phyloP scores from a whole-genome alignment of 2,329 filamentous ascomycete genomes.

The Pyricularia grisea region DNA sequence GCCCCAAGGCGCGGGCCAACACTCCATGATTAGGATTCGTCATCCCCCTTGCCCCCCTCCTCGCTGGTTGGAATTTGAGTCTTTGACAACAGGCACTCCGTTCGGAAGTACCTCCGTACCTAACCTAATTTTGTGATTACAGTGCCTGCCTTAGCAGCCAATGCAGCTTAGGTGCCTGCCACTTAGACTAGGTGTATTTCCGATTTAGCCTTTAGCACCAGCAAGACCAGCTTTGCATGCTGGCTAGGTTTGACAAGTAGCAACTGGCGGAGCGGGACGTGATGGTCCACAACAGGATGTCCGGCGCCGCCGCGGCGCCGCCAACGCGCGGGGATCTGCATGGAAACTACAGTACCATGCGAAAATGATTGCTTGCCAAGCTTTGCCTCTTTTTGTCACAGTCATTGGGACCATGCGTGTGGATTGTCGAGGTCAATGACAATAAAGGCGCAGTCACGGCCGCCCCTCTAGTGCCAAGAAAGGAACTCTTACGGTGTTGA shows the following conservation, averaged over 20 bases:
- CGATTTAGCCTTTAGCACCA: background rate
- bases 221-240: background rate
- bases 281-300: background rate
- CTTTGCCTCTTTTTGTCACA: background rate
- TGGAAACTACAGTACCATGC: background rate
- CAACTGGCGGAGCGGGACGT: background rate
- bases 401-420: background rate
- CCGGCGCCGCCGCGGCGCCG: too few relatives aligned
- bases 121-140: background rate
- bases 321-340: background rate
- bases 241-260: background rate
- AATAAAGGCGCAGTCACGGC: background rate
- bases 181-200: background rate
- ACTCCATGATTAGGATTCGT: background rate
- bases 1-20: background rate
- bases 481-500: background rate
- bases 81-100: background rate
- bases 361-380: background rate
- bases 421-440: background rate
- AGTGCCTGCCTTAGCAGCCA: background rate
- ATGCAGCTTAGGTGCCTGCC: too few relatives aligned
- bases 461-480: background rate
- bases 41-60: background rate
- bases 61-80: background rate
- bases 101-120: background rate